A percentile compares a stretch with the other conserved stretches of the same genome.
These are phyloP conservation scores for Fusarium sp. DNA, from an alignment of 2,329 filamentous ascomycete species.

Conservation along the genomic window DNA sequence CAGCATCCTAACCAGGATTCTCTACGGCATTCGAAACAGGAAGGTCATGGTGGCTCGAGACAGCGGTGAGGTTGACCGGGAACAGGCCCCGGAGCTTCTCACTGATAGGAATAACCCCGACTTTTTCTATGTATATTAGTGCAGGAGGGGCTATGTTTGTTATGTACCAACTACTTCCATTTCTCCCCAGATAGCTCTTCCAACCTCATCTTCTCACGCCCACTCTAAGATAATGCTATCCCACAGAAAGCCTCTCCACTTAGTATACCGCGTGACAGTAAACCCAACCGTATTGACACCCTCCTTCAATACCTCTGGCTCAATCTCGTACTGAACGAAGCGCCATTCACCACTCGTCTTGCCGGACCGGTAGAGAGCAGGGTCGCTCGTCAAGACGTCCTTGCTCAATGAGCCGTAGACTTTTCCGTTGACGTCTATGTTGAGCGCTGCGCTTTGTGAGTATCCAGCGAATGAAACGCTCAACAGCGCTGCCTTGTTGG, in stretches of 20 bases:
- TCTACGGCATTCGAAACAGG: conserved; percentile 16
- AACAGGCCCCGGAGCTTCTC: not conserved
- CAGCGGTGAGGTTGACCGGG: not conserved
- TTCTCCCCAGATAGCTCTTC: not conserved
- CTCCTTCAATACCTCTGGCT: conserved; percentile 2
- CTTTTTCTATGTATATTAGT: conserved; percentile 27
- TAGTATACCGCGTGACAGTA: conserved; percentile 19
- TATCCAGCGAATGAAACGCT: conserved; percentile 23
- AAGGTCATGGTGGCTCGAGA: not conserved
- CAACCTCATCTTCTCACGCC: not conserved
- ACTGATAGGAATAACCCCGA: conserved; percentile 22
- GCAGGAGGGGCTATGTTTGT: not conserved
- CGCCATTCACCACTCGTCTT: conserved; percentile 26
- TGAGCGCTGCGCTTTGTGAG: conserved; percentile 18
- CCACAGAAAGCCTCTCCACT: conserved; percentile 26
- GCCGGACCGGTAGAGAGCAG: conserved; percentile 17
- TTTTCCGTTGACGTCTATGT: conserved; percentile 16
- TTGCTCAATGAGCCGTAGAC: conserved; percentile 16
- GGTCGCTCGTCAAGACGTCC: conserved; percentile 12
- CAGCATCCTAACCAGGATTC: conserved; percentile 20
- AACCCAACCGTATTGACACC: conserved; percentile 20
- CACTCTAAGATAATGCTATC: conserved; percentile 26
- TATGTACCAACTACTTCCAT: too few species aligned
- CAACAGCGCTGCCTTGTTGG: conserved; percentile 9
- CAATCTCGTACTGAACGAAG: conserved; percentile 20